A percentile compares a stretch with the other conserved stretches of the same genome.
phyloP scores from a whole-genome alignment of 805 yeast species.

The Yarrowia sp. region DNA sequence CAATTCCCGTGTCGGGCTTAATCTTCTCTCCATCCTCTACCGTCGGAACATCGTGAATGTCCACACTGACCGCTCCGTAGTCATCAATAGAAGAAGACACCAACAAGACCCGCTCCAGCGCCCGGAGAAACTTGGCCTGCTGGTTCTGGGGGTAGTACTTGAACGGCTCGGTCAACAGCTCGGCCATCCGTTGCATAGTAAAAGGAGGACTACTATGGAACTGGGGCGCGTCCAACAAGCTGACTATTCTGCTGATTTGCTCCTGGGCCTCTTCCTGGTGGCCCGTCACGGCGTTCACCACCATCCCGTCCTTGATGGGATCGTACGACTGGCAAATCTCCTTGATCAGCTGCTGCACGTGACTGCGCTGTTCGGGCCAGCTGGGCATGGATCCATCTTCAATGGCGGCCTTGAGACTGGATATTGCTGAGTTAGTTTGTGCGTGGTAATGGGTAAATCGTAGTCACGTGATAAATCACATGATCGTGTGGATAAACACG shows the following conservation, averaged over 20 bases:
- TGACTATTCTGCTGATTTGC: neutral
- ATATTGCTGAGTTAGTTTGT: slow-evolving; percentile 3
- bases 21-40: slow-evolving; percentile 7
- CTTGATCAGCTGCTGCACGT: slow-evolving; percentile 5
- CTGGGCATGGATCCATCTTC: neutral
- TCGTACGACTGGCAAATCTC: slow-evolving; percentile 15
- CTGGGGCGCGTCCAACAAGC: slow-evolving; percentile 17
- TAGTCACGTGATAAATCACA: neutral
- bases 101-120: slow-evolving; percentile 32
- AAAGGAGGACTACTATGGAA: slow-evolving; percentile 39
- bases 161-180: slow-evolving; percentile 35
- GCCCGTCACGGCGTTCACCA: slow-evolving; percentile 8
- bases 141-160: slow-evolving; percentile 30
- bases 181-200: slow-evolving; percentile 41
- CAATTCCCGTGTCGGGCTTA: slow-evolving; percentile 16
- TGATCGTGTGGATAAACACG: neutral
- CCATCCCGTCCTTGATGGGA: neutral
- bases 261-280: neutral
- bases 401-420: neutral
- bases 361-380: neutral
- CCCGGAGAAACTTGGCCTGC: slow-evolving; percentile 34
- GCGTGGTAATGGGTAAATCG: neutral
- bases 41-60: neutral
- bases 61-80: slow-evolving; percentile 23
- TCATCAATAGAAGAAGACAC: slow-evolving; percentile 32